Percentiles rank a stretch among this genome's conserved stretches.
Conservation (phyloP, 139 green algal species). For the Closterium sp. region DNA sequence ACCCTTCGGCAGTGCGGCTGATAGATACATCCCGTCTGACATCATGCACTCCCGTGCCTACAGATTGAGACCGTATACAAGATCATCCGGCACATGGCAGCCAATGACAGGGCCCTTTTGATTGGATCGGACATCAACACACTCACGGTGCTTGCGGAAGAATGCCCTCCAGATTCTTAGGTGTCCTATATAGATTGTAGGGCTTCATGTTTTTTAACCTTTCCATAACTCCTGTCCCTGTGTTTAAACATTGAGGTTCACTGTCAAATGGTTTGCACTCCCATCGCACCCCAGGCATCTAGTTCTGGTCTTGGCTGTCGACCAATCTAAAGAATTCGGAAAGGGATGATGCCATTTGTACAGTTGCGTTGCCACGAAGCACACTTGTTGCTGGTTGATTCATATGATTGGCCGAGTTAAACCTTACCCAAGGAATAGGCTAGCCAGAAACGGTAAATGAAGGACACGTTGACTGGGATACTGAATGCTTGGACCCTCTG, state of each 20-base stretch:
- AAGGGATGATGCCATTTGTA: too few species aligned
- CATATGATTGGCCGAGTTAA: too few species aligned
- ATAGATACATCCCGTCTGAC: too few species aligned
- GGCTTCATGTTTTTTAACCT: neutral
- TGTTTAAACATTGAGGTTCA: too few species aligned
- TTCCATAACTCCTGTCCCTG: neutral
- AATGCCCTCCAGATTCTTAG: neutral
- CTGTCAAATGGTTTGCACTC: too few species aligned
- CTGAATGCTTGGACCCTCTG: neutral
- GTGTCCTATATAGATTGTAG: neutral
- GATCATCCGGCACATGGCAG: constrained; percentile 40
- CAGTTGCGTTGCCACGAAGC: too few species aligned
- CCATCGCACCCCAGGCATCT: too few species aligned
- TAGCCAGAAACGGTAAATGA: too few species aligned
- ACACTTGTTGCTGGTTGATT: neutral
- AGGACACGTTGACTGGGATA: neutral
- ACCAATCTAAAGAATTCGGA: too few species aligned
- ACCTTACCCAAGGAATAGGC: too few species aligned
- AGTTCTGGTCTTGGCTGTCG: too few species aligned
- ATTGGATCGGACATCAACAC: neutral
- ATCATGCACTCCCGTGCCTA: neutral
- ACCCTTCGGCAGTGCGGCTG: too few species aligned
- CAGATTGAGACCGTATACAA: constrained; percentile 36
- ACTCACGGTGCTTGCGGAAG: neutral
- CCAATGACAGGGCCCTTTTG: constrained; percentile 2